Evolutionary conservation across 75 land plant genomes (phyloP).

Genomic region (Picea sitchensis): DNA sequence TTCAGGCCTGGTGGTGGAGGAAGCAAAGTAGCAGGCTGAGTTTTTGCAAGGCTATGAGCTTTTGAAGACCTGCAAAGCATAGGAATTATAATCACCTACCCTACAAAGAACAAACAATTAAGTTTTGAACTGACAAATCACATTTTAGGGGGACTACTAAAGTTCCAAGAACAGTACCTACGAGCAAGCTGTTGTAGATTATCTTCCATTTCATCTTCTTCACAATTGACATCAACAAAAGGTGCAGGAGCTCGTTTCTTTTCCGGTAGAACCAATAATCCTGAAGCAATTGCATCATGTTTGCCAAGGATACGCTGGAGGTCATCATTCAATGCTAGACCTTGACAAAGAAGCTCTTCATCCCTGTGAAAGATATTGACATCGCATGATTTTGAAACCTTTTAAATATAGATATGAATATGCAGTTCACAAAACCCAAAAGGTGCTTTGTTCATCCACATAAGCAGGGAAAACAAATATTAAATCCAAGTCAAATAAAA

Average conservation of each 20-base stretch:
- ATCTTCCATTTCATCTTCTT: constrained; percentile 29
- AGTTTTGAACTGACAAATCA: not conserved
- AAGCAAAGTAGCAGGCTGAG: constrained; percentile 25
- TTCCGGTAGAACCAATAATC: constrained; percentile 40
- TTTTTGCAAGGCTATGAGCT: not conserved
- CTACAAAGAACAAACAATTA: not conserved
- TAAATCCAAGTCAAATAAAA: too few species aligned
- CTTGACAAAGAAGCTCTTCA: constrained; percentile 80
- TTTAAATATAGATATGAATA: too few species aligned
- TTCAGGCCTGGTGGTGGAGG: constrained; percentile 26
- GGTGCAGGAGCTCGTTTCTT: constrained; percentile 31
- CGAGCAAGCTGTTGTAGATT: constrained; percentile 18
- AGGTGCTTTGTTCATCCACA: too few species aligned
- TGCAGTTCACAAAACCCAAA: too few species aligned
- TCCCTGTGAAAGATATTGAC: constrained; percentile 42
- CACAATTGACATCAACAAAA: constrained; percentile 38
- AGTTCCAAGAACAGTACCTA: constrained; percentile 18
- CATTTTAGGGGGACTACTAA: not conserved
- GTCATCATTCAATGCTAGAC: constrained; percentile 87
- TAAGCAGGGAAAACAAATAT: too few species aligned
- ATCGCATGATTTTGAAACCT: too few species aligned
- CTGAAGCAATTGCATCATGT: constrained; percentile 82
- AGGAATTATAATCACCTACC: not conserved
- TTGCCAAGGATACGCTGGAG: constrained; percentile 76
- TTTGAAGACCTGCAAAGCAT: constrained; percentile 25